Conservation (phyloP, 768 basidiomycete species). For the Phanerochaete sordida region DNA sequence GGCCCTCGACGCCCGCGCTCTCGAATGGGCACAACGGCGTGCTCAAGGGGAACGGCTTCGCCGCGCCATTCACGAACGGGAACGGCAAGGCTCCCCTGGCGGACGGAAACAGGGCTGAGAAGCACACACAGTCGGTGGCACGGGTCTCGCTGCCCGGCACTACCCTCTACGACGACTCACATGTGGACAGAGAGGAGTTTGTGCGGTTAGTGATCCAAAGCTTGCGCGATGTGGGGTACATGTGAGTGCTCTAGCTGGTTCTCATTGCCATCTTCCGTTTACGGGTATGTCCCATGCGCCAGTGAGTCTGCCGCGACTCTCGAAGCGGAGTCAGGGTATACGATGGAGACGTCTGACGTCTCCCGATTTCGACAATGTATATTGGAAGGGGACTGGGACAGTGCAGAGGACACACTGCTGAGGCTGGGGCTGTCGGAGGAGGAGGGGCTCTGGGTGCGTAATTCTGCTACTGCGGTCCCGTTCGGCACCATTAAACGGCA, state of each 20-base stretch:
- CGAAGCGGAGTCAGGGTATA: slow-evolving; percentile 91
- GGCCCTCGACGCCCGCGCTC: slow-evolving; percentile 17
- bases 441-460: slow-evolving; percentile 65
- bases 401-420: slow-evolving; percentile 67
- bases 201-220: slow-evolving; percentile 87
- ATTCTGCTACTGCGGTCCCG: slow-evolving; percentile 16
- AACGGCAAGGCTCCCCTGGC: slow-evolving; percentile 15
- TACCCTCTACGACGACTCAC: slow-evolving; percentile 65
- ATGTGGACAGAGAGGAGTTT: slow-evolving; percentile 86
- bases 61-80: slow-evolving; percentile 16
- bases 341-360: slow-evolving; percentile 75
- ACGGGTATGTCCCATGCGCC: slow-evolving; percentile 17
- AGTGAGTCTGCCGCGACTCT: slow-evolving; percentile 88
- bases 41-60: slow-evolving; percentile 21
- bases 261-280: not conserved
- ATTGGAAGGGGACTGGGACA: slow-evolving; percentile 74
- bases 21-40: slow-evolving; percentile 25
- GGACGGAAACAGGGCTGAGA: slow-evolving; percentile 15
- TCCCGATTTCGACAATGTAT: slow-evolving; percentile 78
- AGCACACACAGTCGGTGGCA: slow-evolving; percentile 33
- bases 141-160: slow-evolving; percentile 70
- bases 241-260: slow-evolving; percentile 29
- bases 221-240: slow-evolving; percentile 79
- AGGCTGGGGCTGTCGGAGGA: slow-evolving; percentile 67
- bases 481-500: not conserved